Conservation (phyloP, 1,284 basidiomycete genomes). For the Neonothopanus nambi region DNA sequence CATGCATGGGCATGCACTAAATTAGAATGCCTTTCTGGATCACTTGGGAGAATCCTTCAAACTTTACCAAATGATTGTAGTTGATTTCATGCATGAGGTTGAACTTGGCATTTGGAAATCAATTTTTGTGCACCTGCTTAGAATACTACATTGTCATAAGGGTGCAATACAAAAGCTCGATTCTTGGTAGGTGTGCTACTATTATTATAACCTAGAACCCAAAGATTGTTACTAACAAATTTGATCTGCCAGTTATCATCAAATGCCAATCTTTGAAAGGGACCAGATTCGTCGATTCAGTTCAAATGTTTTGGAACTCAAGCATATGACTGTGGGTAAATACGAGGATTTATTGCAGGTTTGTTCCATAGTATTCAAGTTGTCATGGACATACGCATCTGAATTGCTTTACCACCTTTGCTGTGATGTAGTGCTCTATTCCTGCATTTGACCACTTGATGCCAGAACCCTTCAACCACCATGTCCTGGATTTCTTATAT, state of each 20-base stretch:
- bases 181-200: no score
- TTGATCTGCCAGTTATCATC: neutral
- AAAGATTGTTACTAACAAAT: neutral
- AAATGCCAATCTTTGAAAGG: slow-evolving; percentile 18
- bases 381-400: no score
- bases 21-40: slow-evolving; percentile 24
- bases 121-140: slow-evolving; percentile 27
- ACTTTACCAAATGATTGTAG: slow-evolving; percentile 21
- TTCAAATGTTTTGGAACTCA: slow-evolving; percentile 22
- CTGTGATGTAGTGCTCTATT: no score
- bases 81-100: slow-evolving; percentile 28
- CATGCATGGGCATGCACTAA: no score
- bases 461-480: no score
- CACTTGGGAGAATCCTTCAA: slow-evolving; percentile 15
- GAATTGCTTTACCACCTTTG: no score
- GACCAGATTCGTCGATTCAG: slow-evolving; percentile 22
- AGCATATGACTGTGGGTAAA: slow-evolving; percentile 27
- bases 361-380: no score
- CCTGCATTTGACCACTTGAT: no score
- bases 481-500: no score
- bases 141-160: slow-evolving; percentile 20
- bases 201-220: neutral
- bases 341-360: slow-evolving; percentile 30
- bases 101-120: slow-evolving; percentile 30
- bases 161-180: slow-evolving; percentile 14